phyloP scores from a whole-genome alignment of 805 yeast genomes.

The Ogataea dorogensis region DNA sequence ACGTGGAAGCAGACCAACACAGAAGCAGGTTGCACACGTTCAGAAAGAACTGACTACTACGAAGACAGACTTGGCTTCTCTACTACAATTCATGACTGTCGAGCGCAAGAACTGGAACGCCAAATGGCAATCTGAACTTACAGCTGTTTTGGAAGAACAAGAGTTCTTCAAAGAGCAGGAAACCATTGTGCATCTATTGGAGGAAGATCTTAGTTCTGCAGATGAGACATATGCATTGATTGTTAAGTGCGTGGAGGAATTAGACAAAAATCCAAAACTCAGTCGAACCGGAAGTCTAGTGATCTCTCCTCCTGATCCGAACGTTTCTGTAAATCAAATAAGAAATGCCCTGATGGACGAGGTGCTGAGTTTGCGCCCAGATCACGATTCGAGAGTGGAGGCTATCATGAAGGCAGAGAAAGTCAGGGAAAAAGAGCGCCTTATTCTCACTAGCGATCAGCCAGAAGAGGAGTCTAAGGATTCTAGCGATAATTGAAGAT shows the following conservation, averaged over 20 bases:
- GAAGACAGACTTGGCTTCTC: constrained; percentile 44
- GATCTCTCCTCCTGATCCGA: constrained; percentile 48
- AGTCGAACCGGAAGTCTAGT: constrained; percentile 35
- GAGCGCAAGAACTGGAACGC: constrained; percentile 87
- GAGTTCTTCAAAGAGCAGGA: constrained; percentile 89
- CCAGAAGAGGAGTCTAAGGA: constrained; percentile 84
- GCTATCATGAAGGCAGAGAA: constrained; percentile 89
- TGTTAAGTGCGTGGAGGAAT: constrained; percentile 76
- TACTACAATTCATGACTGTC: constrained; percentile 58
- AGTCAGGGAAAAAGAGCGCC: constrained; percentile 68
- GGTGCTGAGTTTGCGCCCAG: constrained; percentile 75
- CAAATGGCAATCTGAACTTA: constrained; percentile 89
- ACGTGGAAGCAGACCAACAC: constrained; percentile 80
- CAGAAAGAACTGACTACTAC: constrained; percentile 64
- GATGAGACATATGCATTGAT: constrained; percentile 79
- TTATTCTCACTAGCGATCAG: constrained; percentile 52
- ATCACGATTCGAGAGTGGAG: constrained; percentile 79
- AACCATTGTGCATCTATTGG: constrained; percentile 73
- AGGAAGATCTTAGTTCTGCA: constrained; percentile 78
- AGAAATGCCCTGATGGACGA: constrained; percentile 80
- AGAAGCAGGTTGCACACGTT: constrained; percentile 66
- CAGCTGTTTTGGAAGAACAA: constrained; percentile 89
- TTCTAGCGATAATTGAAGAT: constrained; percentile 74
- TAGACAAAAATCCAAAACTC: constrained; percentile 55
- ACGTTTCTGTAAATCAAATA: constrained; percentile 53